phyloP scores from a whole-genome alignment of 352 stramenopile species.

The Paralagenidium karlingii region DNA sequence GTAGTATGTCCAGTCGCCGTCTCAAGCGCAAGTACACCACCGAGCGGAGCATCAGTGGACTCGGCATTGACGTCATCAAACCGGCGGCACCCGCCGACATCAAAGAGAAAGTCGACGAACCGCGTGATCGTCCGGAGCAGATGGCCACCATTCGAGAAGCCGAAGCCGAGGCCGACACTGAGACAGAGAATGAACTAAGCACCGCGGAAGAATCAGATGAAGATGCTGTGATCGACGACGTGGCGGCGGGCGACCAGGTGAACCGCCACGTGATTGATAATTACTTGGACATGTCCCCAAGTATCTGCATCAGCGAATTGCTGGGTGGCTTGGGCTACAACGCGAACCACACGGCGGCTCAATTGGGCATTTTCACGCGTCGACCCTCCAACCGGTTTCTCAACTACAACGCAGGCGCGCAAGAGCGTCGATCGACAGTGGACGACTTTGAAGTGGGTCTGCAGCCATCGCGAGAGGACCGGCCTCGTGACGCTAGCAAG shows the following conservation, averaged over 20 bases:
- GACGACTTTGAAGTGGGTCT: slow-evolving; percentile 73
- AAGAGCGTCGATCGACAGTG: slow-evolving; percentile 26
- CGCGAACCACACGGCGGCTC: slow-evolving; percentile 12
- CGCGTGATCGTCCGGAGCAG: neutral
- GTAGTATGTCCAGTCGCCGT: neutral
- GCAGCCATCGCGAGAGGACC: slow-evolving; percentile 30
- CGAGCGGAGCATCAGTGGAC: neutral
- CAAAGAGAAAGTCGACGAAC: neutral
- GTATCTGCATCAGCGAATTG: slow-evolving; percentile 54
- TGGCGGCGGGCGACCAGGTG: slow-evolving; percentile 13
- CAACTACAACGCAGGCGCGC: slow-evolving; percentile 1
- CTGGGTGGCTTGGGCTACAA: slow-evolving; percentile 36
- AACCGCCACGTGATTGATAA: slow-evolving; percentile 76
- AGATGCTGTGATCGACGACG: slow-evolving; percentile 14
- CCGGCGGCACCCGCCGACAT: neutral
- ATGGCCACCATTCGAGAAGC: slow-evolving; percentile 4
- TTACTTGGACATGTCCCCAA: slow-evolving; percentile 75
- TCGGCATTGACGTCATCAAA: neutral
- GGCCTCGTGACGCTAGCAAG: slow-evolving; percentile 32
- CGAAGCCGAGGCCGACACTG: slow-evolving; percentile 6
- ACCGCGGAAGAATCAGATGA: slow-evolving; percentile 25
- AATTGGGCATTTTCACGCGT: slow-evolving; percentile 29
- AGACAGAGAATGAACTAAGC: slow-evolving; percentile 21
- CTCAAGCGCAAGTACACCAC: neutral
- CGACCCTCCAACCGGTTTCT: slow-evolving; percentile 28